A percentile compares a stretch with the other conserved stretches of the same genome.
Conservation (phyloP, 495 filamentous ascomycete genomes). For the Rusavskia elegans region DNA sequence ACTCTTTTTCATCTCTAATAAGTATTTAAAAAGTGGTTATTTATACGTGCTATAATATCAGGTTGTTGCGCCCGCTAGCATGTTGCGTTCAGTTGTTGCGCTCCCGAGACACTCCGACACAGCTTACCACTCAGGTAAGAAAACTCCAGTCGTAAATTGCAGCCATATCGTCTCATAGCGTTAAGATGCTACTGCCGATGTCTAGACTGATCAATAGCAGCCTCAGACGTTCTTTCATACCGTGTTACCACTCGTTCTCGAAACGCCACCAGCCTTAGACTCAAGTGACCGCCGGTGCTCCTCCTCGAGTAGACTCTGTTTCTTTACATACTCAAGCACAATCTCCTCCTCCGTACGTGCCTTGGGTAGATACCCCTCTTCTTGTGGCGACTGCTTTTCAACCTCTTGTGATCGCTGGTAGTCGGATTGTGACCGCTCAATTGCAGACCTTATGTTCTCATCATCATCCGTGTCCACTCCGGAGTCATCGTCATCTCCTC, state of each 20-base stretch:
- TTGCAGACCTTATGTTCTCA: conserved; percentile 22
- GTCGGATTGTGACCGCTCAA: conserved; percentile 17
- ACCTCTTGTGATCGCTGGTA: conserved; percentile 33
- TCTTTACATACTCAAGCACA: conserved; percentile 62
- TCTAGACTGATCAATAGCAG: too few species aligned
- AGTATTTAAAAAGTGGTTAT: too few species aligned
- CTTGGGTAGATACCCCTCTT: conserved; percentile 22
- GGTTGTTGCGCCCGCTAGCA: too few species aligned
- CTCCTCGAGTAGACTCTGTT: conserved; percentile 56
- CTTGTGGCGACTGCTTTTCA: conserved; percentile 26
- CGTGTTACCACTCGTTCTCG: neutral
- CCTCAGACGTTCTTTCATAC: too few species aligned
- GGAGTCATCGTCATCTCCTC: conserved; percentile 17
- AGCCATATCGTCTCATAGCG: too few species aligned
- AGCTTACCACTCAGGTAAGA: too few species aligned
- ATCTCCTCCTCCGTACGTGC: conserved; percentile 51
- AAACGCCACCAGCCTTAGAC: neutral
- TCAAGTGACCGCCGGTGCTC: conserved; percentile 3
- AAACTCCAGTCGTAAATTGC: too few species aligned
- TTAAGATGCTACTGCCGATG: too few species aligned
- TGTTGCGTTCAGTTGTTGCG: too few species aligned
- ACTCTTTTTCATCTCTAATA: too few species aligned
- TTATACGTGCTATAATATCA: too few species aligned
- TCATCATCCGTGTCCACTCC: conserved; percentile 21
- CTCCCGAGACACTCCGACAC: too few species aligned